A percentile compares a stretch with the other conserved stretches of the same genome.
These are phyloP conservation scores for Sugiyamaella valdiviana DNA, from an alignment of 805 yeast species.

Conservation along the genomic window DNA sequence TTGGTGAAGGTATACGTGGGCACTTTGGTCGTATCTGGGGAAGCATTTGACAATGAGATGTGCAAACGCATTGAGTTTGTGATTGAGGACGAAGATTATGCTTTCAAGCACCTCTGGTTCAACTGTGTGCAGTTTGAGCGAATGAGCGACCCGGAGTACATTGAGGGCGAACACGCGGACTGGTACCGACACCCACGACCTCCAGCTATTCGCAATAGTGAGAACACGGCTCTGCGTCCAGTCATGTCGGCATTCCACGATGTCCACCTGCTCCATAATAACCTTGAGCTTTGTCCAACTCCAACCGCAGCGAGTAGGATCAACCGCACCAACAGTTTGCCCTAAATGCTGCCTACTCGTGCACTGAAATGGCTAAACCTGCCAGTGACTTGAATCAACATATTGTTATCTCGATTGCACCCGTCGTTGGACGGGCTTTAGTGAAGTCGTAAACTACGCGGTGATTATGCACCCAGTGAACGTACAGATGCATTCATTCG, in stretches of 20 bases:
- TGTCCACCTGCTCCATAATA: not conserved
- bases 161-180: not conserved
- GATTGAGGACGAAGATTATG: not conserved
- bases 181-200: not conserved
- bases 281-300: not conserved
- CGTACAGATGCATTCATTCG: conserved; percentile 2
- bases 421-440: too few relatives aligned
- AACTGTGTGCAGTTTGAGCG: not conserved
- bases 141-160: not conserved
- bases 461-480: too few relatives aligned
- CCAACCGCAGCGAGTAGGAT: not conserved
- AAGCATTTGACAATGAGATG: not conserved
- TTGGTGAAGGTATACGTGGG: not conserved
- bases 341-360: too few relatives aligned
- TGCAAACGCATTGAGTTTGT: not conserved
- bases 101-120: conserved; percentile 1
- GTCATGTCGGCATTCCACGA: not conserved
- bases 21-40: not conserved
- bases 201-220: not conserved
- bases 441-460: too few relatives aligned
- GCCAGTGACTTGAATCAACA: too few relatives aligned
- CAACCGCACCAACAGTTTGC: too few relatives aligned
- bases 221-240: not conserved
- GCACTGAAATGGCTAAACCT: too few relatives aligned
- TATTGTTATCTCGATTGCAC: too few relatives aligned